Base-by-base conservation (phyloP, 306 rosid species). In the Quillaja saponaria region DNA sequence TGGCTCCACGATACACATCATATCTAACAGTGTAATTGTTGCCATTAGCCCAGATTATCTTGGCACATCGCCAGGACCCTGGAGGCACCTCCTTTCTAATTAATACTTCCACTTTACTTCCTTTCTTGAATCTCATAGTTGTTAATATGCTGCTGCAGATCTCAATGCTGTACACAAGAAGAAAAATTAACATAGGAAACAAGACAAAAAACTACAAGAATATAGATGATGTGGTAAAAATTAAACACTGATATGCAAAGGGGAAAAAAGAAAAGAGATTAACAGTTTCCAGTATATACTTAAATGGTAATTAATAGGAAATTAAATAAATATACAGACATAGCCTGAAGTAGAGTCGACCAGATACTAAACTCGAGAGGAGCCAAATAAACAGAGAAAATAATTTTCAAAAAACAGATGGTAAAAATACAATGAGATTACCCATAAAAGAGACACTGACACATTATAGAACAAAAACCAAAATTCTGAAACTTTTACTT, bases 21-120 rank as follows among this genome's bases (percentile, higher is more conserved):
- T 94, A 90, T 74, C 81, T 80, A 60, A 94, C 80, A 31, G 81
- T 71, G 71, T 83, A 94, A 57, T 68, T 28, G 71, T 82, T 95
- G 56, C 91, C 91, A 50, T 82, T 82, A 62, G 88, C 88, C 60
- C 73, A 64, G 20, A 94, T 81, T 48, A 94, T 83, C 90, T 85
- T 87, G 20, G 88, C 99, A 71, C 81, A 78, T 49, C 73, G 67
- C 99, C 99, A 94, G 52, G 90, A 76, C 69, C 97, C 97, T 19
- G 90, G 81, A 61, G 91, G 87, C 50, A 74, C 84, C 78, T 82
- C 89, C 71, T 73, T 85, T 80, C 81, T 85, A 80, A 83, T 76
- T 56, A 94, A 47, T 17, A 90, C 91, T 74, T 94, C 99, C 41
- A 94, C 97, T 68, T 78, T 85, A 64, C 84, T 63, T 61, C 96